phyloP scores from a whole-genome alignment of 2,329 filamentous ascomycete species.

The Fusarium sp. region DNA sequence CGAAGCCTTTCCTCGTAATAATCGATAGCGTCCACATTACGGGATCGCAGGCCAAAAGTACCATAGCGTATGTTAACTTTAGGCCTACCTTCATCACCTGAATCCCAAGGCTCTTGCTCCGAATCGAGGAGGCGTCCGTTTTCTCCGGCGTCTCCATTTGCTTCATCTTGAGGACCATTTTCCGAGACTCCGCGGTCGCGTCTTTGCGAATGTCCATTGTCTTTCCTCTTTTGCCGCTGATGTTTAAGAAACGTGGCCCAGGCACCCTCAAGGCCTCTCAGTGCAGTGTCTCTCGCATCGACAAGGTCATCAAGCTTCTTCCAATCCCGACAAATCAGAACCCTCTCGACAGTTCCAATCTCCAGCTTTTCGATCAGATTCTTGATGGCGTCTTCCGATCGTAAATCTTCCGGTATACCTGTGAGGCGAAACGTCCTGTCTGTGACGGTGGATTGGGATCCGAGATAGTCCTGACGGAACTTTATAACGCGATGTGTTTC shows the following conservation, averaged over 20 bases:
- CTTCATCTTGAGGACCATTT: conserved; percentile 43
- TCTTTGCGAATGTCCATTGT: background rate
- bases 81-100: conserved; percentile 65
- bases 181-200: conserved; percentile 28
- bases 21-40: conserved; percentile 88
- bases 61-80: conserved; percentile 83
- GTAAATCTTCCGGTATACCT: conserved; percentile 82
- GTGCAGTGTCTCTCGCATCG: conserved; percentile 69
- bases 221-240: conserved; percentile 37
- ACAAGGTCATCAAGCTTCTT: conserved; percentile 80
- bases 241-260: conserved; percentile 75
- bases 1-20: conserved; percentile 91
- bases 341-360: conserved; percentile 89
- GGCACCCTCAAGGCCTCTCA: conserved; percentile 82
- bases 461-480: conserved; percentile 89
- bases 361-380: conserved; percentile 86
- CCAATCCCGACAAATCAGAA: conserved; percentile 91
- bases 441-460: conserved; percentile 93
- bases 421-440: conserved; percentile 93
- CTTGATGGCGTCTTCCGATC: conserved; percentile 85
- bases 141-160: conserved; percentile 62
- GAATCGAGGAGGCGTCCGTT: conserved; percentile 69
- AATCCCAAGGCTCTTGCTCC: conserved; percentile 47
- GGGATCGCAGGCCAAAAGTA: conserved; percentile 75
- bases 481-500: conserved; percentile 89